A percentile compares a stretch with the other conserved stretches of the same genome.
Conservation (phyloP, 345 rosid genomes). For the Jatropha curcas region DNA sequence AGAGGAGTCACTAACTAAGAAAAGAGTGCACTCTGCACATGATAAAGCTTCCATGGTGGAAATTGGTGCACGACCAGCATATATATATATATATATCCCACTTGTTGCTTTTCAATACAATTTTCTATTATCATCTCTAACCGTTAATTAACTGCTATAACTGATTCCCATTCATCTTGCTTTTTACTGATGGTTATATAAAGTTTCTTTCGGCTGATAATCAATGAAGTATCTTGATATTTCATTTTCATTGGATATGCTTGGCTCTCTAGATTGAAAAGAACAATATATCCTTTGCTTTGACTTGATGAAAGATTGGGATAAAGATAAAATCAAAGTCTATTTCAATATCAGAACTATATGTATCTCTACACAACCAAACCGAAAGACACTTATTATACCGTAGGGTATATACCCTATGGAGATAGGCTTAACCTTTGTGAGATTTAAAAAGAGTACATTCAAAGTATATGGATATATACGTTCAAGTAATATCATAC, state of each 20-base stretch:
- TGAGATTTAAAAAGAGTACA: constrained; percentile 22
- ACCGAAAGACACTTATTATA: constrained; percentile 1
- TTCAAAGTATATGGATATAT: neutral
- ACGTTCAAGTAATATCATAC: constrained; percentile 29
- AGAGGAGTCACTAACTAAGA: neutral
- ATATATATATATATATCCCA: constrained; percentile 8
- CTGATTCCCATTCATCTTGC: constrained; percentile 26
- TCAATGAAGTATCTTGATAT: neutral
- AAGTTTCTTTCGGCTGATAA: constrained; percentile 1
- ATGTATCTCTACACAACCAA: constrained; percentile 2
- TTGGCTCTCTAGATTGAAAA: neutral
- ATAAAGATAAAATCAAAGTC: constrained; percentile 7
- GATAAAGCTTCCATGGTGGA: constrained; percentile 23
- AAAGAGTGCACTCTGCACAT: neutral
- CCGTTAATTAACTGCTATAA: constrained; percentile 26
- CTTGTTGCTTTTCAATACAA: constrained; percentile 19
- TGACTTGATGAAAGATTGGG: neutral
- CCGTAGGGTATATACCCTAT: constrained; percentile 33
- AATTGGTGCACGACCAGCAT: constrained; percentile 25
- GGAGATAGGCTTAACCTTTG: neutral
- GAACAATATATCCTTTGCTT: constrained; percentile 14
- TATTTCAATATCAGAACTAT: constrained; percentile 7
- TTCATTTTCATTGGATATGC: constrained; percentile 6
- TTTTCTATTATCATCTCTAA: constrained; percentile 11
- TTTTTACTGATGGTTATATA: constrained; percentile 22